These are phyloP conservation scores for Malassezia restricta DNA, from an alignment of 1,284 basidiomycete genomes.

Conservation along the genomic window DNA sequence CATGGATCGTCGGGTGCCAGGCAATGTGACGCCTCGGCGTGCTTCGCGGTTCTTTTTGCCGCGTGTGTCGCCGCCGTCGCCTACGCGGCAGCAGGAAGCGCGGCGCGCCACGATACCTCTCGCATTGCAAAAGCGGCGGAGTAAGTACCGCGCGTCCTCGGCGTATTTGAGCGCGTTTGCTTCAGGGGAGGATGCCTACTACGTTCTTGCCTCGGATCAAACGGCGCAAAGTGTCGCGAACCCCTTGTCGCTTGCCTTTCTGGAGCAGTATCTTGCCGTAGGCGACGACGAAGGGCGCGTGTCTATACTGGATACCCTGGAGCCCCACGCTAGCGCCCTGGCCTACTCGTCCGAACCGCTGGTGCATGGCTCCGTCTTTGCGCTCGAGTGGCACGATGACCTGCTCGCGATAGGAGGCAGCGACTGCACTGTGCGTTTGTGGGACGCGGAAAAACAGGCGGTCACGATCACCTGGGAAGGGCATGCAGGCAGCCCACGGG, in stretches of 20 bases:
- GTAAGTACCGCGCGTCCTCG: neutral
- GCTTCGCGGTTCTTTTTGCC: conserved; percentile 16
- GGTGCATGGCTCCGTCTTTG: conserved; percentile 26
- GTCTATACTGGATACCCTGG: conserved; percentile 30
- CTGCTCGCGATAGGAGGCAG: conserved; percentile 29
- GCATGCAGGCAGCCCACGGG: conserved; percentile 30
- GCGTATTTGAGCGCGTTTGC: neutral
- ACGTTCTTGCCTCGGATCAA: conserved; percentile 20
- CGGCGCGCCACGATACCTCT: neutral
- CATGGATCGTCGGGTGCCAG: conserved; percentile 6
- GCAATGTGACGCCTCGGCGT: conserved; percentile 14
- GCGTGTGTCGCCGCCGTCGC: neutral
- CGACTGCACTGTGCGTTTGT: conserved; percentile 34
- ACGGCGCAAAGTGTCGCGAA: conserved; percentile 10
- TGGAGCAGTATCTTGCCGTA: conserved; percentile 37
- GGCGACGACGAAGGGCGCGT: conserved; percentile 42
- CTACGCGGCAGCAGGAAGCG: neutral
- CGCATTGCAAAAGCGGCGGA: neutral
- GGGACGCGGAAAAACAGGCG: conserved; percentile 33
- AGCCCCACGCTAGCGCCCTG: conserved; percentile 8
- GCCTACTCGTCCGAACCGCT: conserved; percentile 3
- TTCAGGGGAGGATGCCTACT: neutral
- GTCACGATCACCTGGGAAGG: conserved; percentile 21
- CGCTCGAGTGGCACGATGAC: conserved; percentile 35
- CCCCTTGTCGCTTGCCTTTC: conserved; percentile 31